Evolutionary conservation across 176 grass and related monocot genomes (phyloP).

Genomic region (Alloteropsis semialata): DNA sequence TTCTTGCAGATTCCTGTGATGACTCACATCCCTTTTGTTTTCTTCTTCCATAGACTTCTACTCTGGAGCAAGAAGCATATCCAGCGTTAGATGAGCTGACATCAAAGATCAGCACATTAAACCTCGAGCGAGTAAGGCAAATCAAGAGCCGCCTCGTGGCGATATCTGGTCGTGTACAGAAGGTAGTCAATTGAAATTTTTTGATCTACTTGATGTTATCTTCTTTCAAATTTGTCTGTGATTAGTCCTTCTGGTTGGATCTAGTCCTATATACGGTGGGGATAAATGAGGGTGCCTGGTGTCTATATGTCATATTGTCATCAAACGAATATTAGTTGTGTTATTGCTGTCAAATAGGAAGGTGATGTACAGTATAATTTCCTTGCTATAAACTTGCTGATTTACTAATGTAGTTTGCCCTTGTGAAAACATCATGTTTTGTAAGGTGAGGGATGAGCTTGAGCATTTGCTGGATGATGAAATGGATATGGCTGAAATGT

Average conservation of each 20-base stretch:
- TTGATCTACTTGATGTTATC: background rate
- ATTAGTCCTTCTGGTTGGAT: background rate
- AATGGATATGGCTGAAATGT: slow-evolving; percentile 99
- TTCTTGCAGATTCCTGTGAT: slow-evolving; percentile 5
- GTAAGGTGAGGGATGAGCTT: slow-evolving; percentile 81
- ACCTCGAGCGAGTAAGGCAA: slow-evolving; percentile 94
- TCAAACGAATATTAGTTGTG: background rate
- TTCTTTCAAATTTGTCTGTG: background rate
- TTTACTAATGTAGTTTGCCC: slow-evolving; percentile 7
- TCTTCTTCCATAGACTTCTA: slow-evolving; percentile 52
- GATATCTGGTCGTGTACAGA: slow-evolving; percentile 92
- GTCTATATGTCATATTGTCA: background rate
- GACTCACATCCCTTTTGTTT: background rate
- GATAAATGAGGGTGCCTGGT: background rate
- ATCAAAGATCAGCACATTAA: slow-evolving; percentile 97
- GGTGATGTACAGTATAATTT: background rate
- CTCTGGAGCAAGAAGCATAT: slow-evolving; percentile 96
- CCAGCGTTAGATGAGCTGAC: slow-evolving; percentile 95
- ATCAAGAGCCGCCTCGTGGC: slow-evolving; percentile 94
- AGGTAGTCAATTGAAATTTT: slow-evolving; percentile 43
- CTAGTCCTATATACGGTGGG: background rate
- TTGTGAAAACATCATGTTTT: slow-evolving; percentile 26
- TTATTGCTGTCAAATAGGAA: background rate
- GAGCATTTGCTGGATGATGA: slow-evolving; percentile 93
- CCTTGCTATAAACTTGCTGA: background rate